A percentile compares a stretch with the other conserved stretches of the same genome.
phyloP scores from a whole-genome alignment of 352 stramenopile species.

The Thalassiosira exigua region DNA sequence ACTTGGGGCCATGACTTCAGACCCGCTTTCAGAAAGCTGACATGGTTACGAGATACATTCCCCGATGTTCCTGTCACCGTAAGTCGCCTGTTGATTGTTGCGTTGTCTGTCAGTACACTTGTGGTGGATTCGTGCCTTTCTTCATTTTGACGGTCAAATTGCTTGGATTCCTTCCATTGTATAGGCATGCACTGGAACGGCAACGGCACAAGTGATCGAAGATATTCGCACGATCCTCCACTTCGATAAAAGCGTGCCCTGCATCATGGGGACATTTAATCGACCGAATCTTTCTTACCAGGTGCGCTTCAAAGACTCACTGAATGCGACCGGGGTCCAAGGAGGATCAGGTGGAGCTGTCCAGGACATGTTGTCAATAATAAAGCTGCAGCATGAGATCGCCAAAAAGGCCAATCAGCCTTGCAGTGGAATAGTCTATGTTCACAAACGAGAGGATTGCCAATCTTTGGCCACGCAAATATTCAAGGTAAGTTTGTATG shows the following conservation, averaged over 20 bases:
- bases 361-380: constrained; percentile 60
- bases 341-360: constrained; percentile 66
- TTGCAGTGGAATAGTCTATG: constrained; percentile 81
- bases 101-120: too few relatives aligned
- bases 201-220: constrained; percentile 86
- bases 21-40: constrained; percentile 96
- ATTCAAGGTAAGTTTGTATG: constrained; percentile 40
- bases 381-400: constrained; percentile 69
- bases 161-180: too few relatives aligned
- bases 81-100: too few relatives aligned
- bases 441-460: constrained; percentile 82
- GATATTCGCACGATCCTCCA: constrained; percentile 83
- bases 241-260: constrained; percentile 42
- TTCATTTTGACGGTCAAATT: too few relatives aligned
- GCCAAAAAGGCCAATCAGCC: constrained; percentile 39
- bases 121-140: too few relatives aligned
- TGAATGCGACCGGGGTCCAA: constrained; percentile 46
- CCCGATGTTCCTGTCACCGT: constrained; percentile 89
- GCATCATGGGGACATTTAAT: constrained; percentile 78
- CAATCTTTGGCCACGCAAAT: constrained; percentile 64
- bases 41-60: constrained; percentile 91
- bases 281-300: constrained; percentile 72
- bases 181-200: constrained; percentile 85
- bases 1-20: constrained; percentile 91
- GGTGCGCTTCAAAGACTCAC: constrained; percentile 77